These are phyloP conservation scores for Potentilla sterilis DNA, from an alignment of 306 rosid genomes.

Conservation along the genomic window DNA sequence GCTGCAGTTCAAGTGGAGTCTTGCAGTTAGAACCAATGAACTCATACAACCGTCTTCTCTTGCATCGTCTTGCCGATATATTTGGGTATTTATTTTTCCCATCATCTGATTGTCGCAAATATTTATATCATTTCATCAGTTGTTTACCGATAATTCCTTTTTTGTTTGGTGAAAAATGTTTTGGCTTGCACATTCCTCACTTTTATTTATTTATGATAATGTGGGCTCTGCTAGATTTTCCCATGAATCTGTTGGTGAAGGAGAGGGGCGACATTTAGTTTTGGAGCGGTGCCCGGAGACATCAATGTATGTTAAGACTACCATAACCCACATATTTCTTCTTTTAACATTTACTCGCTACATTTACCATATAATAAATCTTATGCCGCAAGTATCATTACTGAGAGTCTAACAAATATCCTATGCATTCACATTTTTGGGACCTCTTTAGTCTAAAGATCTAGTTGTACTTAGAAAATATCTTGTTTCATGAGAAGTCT, in stretches of 20 bases:
- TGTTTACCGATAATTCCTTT: not conserved
- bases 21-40: conserved; percentile 95
- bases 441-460: not conserved
- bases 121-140: not conserved
- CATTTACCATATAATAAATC: not conserved
- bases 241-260: conserved; percentile 96
- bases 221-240: conserved; percentile 58
- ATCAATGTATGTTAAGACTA: conserved; percentile 57
- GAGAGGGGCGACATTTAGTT: conserved; percentile 85
- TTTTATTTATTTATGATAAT: conserved; percentile 12
- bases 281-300: conserved; percentile 87
- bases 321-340: not conserved
- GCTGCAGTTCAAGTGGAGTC: conserved; percentile 70
- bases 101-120: conserved; percentile 19
- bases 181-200: not conserved
- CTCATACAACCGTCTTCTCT: conserved; percentile 89
- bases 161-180: not conserved
- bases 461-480: not conserved
- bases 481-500: not conserved
- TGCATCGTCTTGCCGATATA: conserved; percentile 98
- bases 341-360: not conserved
- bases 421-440: not conserved
- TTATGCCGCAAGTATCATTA: not conserved
- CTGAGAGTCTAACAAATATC: not conserved
- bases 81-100: conserved; percentile 62